Evolutionary conservation across 1,284 basidiomycete species (phyloP), one percentile per base, ranked within the genome.

Genomic region (Heterobasidion annosum): DNA sequence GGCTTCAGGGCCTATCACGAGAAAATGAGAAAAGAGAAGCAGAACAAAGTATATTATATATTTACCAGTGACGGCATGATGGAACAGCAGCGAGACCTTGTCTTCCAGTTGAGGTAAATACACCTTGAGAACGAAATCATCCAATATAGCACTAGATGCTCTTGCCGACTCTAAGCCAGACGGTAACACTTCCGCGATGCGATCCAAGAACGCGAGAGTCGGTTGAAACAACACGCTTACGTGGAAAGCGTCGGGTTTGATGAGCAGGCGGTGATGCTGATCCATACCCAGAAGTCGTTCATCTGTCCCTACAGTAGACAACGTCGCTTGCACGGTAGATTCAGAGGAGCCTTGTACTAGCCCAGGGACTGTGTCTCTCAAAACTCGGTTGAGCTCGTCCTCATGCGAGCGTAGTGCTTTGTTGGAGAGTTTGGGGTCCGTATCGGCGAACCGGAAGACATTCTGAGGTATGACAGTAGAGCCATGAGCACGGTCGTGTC

Each of bases 91-190:
- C 0, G 90, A 86, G 44, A 98, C 93, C 68, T 94, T 96, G 63
- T 98, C 95, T 68, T 98, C 95, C 57, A 99, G 71, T 67, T 97
- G 93, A 0, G 96, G 95, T 45, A 99, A 72, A 71, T 98, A 99
- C 0, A 94, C 87, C 58, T 88, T 89, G 53, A 93, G 75, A 7
- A 99, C 94, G 67, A 99, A 99, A 54, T 98, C 93, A 58, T 98
- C 93, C 56, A 99, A 67, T 35, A 95, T 82, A 13, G 79, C 76
- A 47, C 83, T 87, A 40, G 93, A 89, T 1, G 85, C 80, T 54
- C 79, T 75, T 19, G 82, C 82, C 40, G 82, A 81, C 60, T 91
- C 90, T 34, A 80, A 62, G 1, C 88, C 91, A 19, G 83, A 78
- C 1, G 92, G 92, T 19, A 95, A 73, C 19, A 90, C 75, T 19